phyloP scores from a whole-genome alignment of 495 filamentous ascomycete species.

The Podospora didyma region DNA sequence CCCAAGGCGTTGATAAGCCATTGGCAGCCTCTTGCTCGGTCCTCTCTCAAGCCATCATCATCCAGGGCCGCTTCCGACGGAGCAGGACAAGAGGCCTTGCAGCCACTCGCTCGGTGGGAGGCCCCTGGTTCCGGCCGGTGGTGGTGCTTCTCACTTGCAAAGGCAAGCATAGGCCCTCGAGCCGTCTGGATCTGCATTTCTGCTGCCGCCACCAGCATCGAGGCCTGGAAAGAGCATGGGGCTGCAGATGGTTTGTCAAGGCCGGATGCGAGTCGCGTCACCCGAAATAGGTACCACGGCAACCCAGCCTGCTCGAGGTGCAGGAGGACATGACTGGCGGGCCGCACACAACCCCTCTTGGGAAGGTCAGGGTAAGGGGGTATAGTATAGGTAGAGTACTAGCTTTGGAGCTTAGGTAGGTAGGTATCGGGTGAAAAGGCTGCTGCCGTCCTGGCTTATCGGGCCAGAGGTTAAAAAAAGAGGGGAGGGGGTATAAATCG shows the following conservation, averaged over 20 bases:
- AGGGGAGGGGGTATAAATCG: too few species aligned
- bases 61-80: slow-evolving; percentile 7
- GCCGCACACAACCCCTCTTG: too few species aligned
- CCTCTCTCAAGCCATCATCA: background rate
- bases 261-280: slow-evolving; percentile 7
- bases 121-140: slow-evolving; percentile 4
- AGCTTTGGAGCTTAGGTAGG: too few species aligned
- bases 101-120: background rate
- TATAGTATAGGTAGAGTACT: too few species aligned
- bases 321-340: background rate
- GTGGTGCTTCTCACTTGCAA: too few species aligned
- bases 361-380: too few species aligned
- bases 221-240: background rate
- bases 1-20: too few species aligned
- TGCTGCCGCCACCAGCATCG: background rate
- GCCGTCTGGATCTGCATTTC: background rate
- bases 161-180: background rate
- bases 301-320: background rate
- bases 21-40: too few species aligned
- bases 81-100: background rate
- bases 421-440: too few species aligned
- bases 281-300: slow-evolving; percentile 7
- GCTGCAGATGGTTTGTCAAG: background rate
- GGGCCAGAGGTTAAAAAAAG: too few species aligned
- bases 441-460: too few species aligned